Conservation (phyloP, 78 protist species). For the Cyanophora paradoxa region DNA sequence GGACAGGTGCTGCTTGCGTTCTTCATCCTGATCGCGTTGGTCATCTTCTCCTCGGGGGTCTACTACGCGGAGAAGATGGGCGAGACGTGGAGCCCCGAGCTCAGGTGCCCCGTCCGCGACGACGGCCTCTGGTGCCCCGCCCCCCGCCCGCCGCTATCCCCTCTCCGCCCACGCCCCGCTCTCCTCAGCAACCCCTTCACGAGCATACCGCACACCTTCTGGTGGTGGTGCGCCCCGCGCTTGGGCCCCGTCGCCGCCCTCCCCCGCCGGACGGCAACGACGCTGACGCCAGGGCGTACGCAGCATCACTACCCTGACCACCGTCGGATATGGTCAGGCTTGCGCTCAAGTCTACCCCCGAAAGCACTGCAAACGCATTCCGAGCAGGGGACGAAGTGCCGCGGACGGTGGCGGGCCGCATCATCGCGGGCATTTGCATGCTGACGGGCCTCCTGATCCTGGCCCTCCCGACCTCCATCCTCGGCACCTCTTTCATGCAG, state of each 20-base stretch:
- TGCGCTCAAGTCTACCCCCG: neutral
- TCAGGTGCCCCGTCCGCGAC: neutral
- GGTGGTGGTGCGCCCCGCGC: no score
- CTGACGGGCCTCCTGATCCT: neutral
- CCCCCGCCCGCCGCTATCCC: no score
- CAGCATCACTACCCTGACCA: conserved; percentile 8
- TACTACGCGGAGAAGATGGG: neutral
- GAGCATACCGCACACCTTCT: neutral
- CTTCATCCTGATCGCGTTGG: neutral
- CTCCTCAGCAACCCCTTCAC: no score
- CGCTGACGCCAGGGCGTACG: no score
- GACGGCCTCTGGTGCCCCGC: no score
- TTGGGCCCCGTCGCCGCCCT: no score
- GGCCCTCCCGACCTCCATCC: conserved; percentile 11
- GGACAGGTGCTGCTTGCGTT: no score
- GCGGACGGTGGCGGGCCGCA: neutral
- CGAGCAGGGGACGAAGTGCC: neutral
- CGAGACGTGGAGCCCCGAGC: neutral
- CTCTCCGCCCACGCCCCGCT: no score
- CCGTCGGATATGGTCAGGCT: conserved; percentile 18
- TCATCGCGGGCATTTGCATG: neutral
- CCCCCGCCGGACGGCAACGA: no score
- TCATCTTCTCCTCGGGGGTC: conserved; percentile 2
- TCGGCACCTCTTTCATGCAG: neutral
- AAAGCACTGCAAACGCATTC: neutral